A percentile compares a stretch with the other conserved stretches of the same genome.
These are phyloP conservation scores for Hanseniaspora uvarum DNA, from an alignment of 1,139 yeast species.

Conservation along the genomic window DNA sequence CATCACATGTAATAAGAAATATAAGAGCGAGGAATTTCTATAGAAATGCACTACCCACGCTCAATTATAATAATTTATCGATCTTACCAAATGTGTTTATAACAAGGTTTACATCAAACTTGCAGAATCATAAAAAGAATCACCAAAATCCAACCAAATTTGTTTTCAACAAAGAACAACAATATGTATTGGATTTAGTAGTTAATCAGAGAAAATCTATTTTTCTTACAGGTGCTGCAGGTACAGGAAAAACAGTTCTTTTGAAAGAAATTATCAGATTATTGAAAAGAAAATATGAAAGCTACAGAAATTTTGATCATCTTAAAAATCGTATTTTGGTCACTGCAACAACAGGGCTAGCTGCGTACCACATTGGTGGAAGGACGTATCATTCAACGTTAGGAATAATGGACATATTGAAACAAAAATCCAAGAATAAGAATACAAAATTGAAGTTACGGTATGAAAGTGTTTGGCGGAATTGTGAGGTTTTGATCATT, in stretches of 20 bases:
- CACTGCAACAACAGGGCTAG: conserved; percentile 87
- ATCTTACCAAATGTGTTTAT: not conserved
- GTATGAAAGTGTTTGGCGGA: conserved; percentile 39
- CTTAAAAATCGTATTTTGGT: conserved; percentile 51
- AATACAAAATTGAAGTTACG: not conserved
- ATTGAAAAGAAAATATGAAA: conserved; percentile 38
- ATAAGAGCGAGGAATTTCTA: not conserved
- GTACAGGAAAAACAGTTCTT: conserved; percentile 84
- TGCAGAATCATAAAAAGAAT: not conserved
- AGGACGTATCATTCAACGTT: conserved; percentile 75
- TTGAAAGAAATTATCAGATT: conserved; percentile 59
- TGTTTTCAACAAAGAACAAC: conserved; percentile 61
- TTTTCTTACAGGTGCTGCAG: conserved; percentile 92
- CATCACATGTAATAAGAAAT: not conserved
- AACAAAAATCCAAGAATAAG: conserved; percentile 44
- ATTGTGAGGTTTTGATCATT: conserved; percentile 54
- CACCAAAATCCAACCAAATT: not conserved
- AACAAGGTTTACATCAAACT: not conserved
- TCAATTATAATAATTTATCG: not conserved
- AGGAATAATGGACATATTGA: conserved; percentile 68
- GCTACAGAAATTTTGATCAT: conserved; percentile 18
- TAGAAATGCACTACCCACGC: not conserved
- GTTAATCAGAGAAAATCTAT: conserved; percentile 54
- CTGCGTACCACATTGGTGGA: conserved; percentile 88
- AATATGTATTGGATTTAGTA: conserved; percentile 46